Base-by-base conservation (phyloP, 2,329 filamentous ascomycete genomes). In the Verticillium nubilum region DNA sequence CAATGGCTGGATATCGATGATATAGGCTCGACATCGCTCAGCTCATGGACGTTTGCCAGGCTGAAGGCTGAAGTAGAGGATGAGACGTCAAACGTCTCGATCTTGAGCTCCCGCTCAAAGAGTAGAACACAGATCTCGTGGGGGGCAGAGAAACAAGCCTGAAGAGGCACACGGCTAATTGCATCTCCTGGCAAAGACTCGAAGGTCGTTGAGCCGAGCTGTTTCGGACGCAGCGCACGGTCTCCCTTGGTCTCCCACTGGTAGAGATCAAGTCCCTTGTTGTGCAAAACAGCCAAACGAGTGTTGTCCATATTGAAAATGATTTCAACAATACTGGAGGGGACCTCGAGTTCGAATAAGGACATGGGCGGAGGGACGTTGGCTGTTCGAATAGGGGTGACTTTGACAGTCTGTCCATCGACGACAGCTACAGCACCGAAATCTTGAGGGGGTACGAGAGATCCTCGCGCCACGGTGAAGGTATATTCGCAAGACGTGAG, bases 311-410 rank as follows among this genome's bases (percentile, higher is more conserved):
- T 79, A 56, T 86, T 89, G 65, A 97, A 86, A 0, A 88, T 86
- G 57, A 95, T 85, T 74, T 97, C 92, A 19, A 91, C 76, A 2
- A 86, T 82, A 58, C 88, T 86, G 0, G 81, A 81, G 15, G 83
- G 77, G 28, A 89, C 74, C 13, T 77, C 67, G 19, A 97, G 67
- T 60, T 96, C 90, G 65, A 89, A 89, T 63, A 94, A 81, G 17
- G 92, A 86, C 92, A 98, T 97, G 1, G 95, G 95, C 28, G 95
- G 95, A 26, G 95, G 95, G 3, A 97, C 82, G 67, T 95, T 96
- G 13, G 92, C 90, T 56, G 88, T 82, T 63, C 90, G 83, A 64
- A 99, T 82, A 0, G 95, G 92, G 0, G 95, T 98, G 53, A 98
- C 73, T 70, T 96, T 96, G 60, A 98, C 74, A 3, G 70, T 84